Evolutionary conservation across 371 early-diverging fungal species (phyloP).

Genomic region (Dichotomocladium elegans): DNA sequence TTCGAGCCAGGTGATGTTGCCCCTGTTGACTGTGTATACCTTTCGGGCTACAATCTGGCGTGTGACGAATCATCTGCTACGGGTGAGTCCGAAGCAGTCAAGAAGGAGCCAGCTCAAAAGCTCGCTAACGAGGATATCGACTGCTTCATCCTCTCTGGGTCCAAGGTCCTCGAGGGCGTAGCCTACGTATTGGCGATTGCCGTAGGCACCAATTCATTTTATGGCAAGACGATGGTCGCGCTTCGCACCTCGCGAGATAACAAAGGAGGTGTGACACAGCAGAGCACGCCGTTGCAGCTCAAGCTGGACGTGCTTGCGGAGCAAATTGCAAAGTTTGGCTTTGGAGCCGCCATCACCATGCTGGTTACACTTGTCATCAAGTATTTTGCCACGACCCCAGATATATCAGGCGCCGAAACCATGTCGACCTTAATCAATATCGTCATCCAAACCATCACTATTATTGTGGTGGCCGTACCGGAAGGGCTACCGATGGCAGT

Average conservation of each 20-base stretch:
- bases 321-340: slow-evolving; percentile 89
- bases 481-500: slow-evolving; percentile 98
- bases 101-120: slow-evolving; percentile 36
- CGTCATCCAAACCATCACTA: slow-evolving; percentile 80
- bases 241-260: slow-evolving; percentile 64
- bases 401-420: slow-evolving; percentile 55
- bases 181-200: slow-evolving; percentile 81
- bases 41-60: slow-evolving; percentile 75
- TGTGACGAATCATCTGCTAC: slow-evolving; percentile 93
- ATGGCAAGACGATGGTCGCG: slow-evolving; percentile 82
- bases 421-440: slow-evolving; percentile 71
- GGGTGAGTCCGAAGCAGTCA: slow-evolving; percentile 87
- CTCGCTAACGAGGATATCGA: slow-evolving; percentile 49
- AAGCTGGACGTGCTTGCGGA: slow-evolving; percentile 87
- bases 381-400: slow-evolving; percentile 65
- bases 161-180: slow-evolving; percentile 87
- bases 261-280: slow-evolving; percentile 55
- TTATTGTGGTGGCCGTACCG: slow-evolving; percentile 95
- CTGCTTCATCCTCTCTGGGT: slow-evolving; percentile 88
- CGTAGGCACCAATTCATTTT: slow-evolving; percentile 80
- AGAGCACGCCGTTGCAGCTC: slow-evolving; percentile 89
- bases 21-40: slow-evolving; percentile 82
- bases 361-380: slow-evolving; percentile 74
- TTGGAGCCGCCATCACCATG: slow-evolving; percentile 75
- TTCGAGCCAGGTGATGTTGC: slow-evolving; percentile 94